phyloP scores from a whole-genome alignment of 2,329 filamentous ascomycete genomes.

The Grosmannia serpens region DNA sequence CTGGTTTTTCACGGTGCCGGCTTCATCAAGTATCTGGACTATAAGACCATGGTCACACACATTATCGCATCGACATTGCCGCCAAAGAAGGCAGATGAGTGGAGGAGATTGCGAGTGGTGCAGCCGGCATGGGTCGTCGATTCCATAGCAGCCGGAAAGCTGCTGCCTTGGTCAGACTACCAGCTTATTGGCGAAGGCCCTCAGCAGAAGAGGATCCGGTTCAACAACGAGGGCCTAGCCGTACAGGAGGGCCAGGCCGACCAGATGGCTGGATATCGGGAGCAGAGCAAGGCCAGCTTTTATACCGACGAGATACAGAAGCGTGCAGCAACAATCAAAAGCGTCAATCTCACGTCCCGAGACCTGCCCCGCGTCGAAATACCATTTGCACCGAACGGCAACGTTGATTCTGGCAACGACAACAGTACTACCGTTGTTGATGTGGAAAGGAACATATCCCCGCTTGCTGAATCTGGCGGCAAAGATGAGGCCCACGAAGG shows the following conservation, averaged over 20 bases:
- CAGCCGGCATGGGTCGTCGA: slow-evolving; percentile 93
- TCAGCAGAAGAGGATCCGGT: slow-evolving; percentile 63
- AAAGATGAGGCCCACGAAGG: neutral
- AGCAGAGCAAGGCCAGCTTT: slow-evolving; percentile 74
- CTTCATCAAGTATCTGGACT: slow-evolving; percentile 89
- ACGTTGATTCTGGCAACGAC: neutral
- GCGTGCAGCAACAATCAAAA: neutral
- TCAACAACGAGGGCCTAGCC: slow-evolving; percentile 52
- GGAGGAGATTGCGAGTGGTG: slow-evolving; percentile 77
- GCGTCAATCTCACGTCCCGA: too few species aligned
- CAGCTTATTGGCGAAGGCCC: slow-evolving; percentile 75
- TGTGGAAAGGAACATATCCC: too few species aligned
- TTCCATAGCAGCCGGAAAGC: slow-evolving; percentile 66
- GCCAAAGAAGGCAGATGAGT: slow-evolving; percentile 87
- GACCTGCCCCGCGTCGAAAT: neutral
- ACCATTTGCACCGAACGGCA: neutral
- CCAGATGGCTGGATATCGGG: slow-evolving; percentile 56
- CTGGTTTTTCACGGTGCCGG: slow-evolving; percentile 90
- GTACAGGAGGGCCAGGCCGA: slow-evolving; percentile 59
- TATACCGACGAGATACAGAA: slow-evolving; percentile 61
- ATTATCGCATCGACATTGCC: slow-evolving; percentile 87
- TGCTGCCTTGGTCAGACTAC: slow-evolving; percentile 80
- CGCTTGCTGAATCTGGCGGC: too few species aligned
- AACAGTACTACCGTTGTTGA: too few species aligned
- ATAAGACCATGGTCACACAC: slow-evolving; percentile 89